Base-by-base conservation (phyloP, 2,329 filamentous ascomycete genomes). In the Sporothrix schenckii region DNA sequence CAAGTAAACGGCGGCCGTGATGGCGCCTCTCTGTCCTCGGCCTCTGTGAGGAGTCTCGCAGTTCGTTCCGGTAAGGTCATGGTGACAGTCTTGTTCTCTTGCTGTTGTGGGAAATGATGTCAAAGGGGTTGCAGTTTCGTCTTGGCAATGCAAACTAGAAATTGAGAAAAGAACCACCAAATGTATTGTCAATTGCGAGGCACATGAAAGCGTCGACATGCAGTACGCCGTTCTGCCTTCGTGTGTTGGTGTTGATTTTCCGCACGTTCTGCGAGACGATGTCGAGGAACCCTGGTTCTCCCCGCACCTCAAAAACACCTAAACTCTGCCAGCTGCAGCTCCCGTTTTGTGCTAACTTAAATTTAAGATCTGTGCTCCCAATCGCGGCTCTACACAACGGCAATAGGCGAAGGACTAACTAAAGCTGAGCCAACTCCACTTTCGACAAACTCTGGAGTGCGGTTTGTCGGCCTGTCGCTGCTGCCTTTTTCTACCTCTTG, bases 1-100 rank as follows among this genome's bases (percentile, higher is more conserved):
- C 56, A 66, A 58, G 69, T 56, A 34, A 68, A 58, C 6, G 69
- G 69, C 44, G 69, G 63, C 21, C 68, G 69, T 11, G 34, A 34
- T 19, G 61, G 53, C 61, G 52, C 44, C 39, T 47, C 39, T 2
- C 27, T 63, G 39, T 39, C 58, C 4, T 61, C 56, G n/a, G 56
- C 56, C 56, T 61, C 56, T 2, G 56, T 44, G 19, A 61, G 19
- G n/a, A 44, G 19, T 24, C 34, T 24, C 19, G 9, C 1, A 13
- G 58, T 16, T 7, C 21, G 21, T 11, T 47, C 58, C 16, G 39
- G 2, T 27, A 39, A 47, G 14, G 11, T 19, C 58, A 63, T 63
- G 58, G 13, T 44, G 21, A 13, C 27, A 21, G 13, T 2, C 34
- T 34, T 5, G 34, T 9, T 34, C 34, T 34, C 34, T 34, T 21